Percentiles rank a stretch among this genome's conserved stretches.
These are phyloP conservation scores for Phaeoacremonium minimum DNA, from an alignment of 2,329 filamentous ascomycete genomes.

Conservation along the genomic window DNA sequence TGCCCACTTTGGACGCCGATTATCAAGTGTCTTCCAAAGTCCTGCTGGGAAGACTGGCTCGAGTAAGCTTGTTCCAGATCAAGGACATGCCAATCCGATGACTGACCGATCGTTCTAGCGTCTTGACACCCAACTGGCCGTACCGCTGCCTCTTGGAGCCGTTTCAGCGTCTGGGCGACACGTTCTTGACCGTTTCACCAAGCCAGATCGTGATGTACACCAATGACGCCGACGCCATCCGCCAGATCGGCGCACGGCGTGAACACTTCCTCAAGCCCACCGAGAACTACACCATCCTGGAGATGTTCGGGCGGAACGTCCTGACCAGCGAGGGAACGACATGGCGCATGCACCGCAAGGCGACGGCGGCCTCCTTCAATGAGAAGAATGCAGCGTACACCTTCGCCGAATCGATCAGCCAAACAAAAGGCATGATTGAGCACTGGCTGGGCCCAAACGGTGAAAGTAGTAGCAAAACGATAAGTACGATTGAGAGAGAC, in stretches of 20 bases:
- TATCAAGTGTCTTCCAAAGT: constrained; percentile 48
- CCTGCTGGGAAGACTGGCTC: constrained; percentile 54
- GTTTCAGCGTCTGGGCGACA: constrained; percentile 58
- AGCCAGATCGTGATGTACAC: constrained; percentile 47
- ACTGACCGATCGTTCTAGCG: constrained; percentile 25
- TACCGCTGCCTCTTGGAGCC: constrained; percentile 51
- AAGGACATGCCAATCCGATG: background rate
- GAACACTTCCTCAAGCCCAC: constrained; percentile 70
- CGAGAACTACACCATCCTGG: constrained; percentile 52
- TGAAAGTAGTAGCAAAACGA: constrained; percentile 32
- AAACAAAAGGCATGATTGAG: constrained; percentile 58
- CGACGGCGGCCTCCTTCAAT: constrained; percentile 68
- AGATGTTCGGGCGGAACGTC: constrained; percentile 68
- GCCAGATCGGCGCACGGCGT: constrained; percentile 60
- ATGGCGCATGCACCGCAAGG: constrained; percentile 72
- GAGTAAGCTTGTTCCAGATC: constrained; percentile 44
- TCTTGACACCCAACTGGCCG: constrained; percentile 55
- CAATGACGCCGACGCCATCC: constrained; percentile 60
- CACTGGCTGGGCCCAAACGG: constrained; percentile 47
- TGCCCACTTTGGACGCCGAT: constrained; percentile 50
- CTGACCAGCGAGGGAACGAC: constrained; percentile 63
- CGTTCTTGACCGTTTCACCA: constrained; percentile 61
- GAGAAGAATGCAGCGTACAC: constrained; percentile 69
- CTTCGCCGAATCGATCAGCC: constrained; percentile 56
- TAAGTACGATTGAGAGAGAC: constrained; percentile 56